Conservation (phyloP, 805 yeast species). For the Lachancea thermotolerans region DNA sequence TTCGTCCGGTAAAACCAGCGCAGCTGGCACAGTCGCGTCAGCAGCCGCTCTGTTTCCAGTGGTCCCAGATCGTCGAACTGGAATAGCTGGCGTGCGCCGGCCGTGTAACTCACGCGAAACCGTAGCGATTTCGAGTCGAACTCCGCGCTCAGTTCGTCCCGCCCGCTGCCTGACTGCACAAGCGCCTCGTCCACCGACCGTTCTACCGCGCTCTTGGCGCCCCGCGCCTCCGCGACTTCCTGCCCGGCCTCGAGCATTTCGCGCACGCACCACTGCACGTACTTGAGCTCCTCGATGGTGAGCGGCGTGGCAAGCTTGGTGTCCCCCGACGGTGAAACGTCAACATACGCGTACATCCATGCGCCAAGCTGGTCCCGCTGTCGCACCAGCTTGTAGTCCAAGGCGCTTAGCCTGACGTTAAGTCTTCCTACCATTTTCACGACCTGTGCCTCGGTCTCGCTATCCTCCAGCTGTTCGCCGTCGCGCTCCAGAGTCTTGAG, state of each 20-base stretch:
- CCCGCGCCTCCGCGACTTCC: neutral
- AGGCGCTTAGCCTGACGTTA: conserved; percentile 19
- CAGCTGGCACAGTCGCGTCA: conserved; percentile 16
- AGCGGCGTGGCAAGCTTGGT: conserved; percentile 26
- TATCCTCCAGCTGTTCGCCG: conserved; percentile 9
- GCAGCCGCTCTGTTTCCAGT: conserved; percentile 16
- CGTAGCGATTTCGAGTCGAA: neutral
- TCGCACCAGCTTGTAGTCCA: conserved; percentile 19
- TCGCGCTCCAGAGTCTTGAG: conserved; percentile 9
- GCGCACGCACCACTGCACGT: conserved; percentile 25
- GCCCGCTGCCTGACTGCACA: neutral
- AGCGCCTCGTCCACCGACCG: conserved; percentile 17
- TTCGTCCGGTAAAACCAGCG: conserved; percentile 26
- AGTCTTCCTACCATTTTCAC: conserved; percentile 11
- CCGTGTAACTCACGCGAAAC: conserved; percentile 12
- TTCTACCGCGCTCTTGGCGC: neutral
- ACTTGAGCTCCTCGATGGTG: conserved; percentile 22
- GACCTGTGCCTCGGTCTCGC: conserved; percentile 8
- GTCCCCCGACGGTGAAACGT: conserved; percentile 19
- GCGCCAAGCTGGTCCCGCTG: conserved; percentile 22
- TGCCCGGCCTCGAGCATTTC: conserved; percentile 7
- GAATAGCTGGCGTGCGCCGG: conserved; percentile 18
- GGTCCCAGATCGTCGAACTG: conserved; percentile 16
- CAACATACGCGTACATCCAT: conserved; percentile 24
- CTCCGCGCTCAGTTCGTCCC: too few species aligned